These are phyloP conservation scores for Pseudogymnoascus sp. DNA, from an alignment of 2,329 filamentous ascomycete species.

Conservation along the genomic window DNA sequence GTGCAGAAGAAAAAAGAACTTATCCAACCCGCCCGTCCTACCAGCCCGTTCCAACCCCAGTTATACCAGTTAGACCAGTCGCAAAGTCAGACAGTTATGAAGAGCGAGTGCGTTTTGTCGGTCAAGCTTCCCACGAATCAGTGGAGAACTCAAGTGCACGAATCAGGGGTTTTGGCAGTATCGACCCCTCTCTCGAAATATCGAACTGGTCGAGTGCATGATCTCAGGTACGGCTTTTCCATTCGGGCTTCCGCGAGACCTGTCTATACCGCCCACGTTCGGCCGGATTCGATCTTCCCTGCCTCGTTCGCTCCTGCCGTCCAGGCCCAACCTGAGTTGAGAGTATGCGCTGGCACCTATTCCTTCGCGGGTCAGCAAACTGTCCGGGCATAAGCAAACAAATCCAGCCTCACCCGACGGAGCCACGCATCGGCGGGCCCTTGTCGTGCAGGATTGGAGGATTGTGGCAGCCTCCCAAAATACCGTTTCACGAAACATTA, in stretches of 20 bases:
- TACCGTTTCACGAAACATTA: not conserved
- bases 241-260: not conserved
- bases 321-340: not conserved
- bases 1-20: not conserved
- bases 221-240: not conserved
- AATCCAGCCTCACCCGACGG: not conserved
- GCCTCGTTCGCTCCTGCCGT: not conserved
- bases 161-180: not conserved
- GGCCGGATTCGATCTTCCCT: not conserved
- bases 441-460: not conserved
- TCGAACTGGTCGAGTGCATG: not conserved
- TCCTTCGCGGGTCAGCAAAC: not conserved
- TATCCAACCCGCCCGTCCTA: not conserved
- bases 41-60: not conserved
- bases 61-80: not conserved
- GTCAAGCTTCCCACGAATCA: conserved; percentile 4
- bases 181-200: not conserved
- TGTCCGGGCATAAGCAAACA: not conserved
- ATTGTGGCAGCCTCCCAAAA: not conserved
- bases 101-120: not conserved
- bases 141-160: not conserved
- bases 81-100: not conserved
- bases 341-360: not conserved
- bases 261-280: not conserved
- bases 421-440: not conserved